These are phyloP conservation scores for Neurospora sp. DNA, from an alignment of 495 filamentous ascomycete species.

Conservation along the genomic window DNA sequence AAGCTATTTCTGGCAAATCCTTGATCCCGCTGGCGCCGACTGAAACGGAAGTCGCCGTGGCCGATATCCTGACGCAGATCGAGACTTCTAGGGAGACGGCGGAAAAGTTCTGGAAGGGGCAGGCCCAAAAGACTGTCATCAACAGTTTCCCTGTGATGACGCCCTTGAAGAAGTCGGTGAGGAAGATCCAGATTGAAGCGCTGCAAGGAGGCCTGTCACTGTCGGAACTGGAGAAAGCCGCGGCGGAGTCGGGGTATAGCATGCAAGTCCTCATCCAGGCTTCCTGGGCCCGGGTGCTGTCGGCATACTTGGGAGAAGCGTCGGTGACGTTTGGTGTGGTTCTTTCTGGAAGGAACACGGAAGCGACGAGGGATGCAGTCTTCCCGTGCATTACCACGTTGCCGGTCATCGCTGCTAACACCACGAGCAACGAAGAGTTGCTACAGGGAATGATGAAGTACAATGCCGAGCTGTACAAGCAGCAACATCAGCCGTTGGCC, in stretches of 20 bases:
- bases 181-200: conserved; percentile 28
- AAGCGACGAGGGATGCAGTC: conserved; percentile 39
- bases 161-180: conserved; percentile 40
- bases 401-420: conserved; percentile 47
- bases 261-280: conserved; percentile 62
- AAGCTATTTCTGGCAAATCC: not conserved
- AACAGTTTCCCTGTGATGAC: conserved; percentile 62
- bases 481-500: conserved; percentile 59
- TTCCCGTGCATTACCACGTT: conserved; percentile 71
- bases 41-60: conserved; percentile 34
- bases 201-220: conserved; percentile 28
- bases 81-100: conserved; percentile 21
- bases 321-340: conserved; percentile 63
- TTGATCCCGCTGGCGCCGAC: not conserved
- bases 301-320: conserved; percentile 60
- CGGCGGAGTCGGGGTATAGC: conserved; percentile 47
- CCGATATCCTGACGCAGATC: conserved; percentile 41
- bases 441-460: conserved; percentile 47
- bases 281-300: conserved; percentile 62
- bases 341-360: conserved; percentile 56
- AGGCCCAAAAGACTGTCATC: conserved; percentile 40
- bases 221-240: conserved; percentile 40
- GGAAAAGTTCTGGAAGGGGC: conserved; percentile 51
- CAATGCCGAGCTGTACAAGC: conserved; percentile 49
- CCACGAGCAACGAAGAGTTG: conserved; percentile 42